Percentiles rank a stretch among this genome's conserved stretches.
phyloP scores from a whole-genome alignment of 148 eudicot genomes.

The Mesembryanthemum crystallinum region DNA sequence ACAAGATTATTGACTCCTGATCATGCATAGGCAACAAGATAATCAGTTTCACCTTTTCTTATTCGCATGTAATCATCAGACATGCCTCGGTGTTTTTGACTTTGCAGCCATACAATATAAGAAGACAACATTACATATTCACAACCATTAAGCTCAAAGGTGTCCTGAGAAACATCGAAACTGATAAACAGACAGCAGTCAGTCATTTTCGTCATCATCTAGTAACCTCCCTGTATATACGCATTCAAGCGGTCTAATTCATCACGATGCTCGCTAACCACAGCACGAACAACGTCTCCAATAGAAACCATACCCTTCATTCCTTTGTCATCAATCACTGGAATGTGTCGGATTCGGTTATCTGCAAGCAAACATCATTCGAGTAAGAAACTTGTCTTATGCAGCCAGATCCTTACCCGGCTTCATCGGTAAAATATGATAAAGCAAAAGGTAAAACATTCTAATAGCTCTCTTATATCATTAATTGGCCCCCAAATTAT shows the following conservation, averaged over 20 bases:
- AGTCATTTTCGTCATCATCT: slow-evolving; percentile 52
- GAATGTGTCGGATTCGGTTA: slow-evolving; percentile 97
- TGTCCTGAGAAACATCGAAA: slow-evolving; percentile 8
- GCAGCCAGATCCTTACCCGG: too few species aligned
- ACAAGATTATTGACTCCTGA: background rate
- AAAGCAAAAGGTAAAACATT: too few species aligned
- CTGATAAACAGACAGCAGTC: background rate
- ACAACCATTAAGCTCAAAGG: slow-evolving; percentile 24
- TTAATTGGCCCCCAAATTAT: too few species aligned
- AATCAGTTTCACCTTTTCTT: slow-evolving; percentile 26
- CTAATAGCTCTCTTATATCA: too few species aligned
- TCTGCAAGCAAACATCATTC: slow-evolving; percentile 46
- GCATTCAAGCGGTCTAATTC: slow-evolving; percentile 93
- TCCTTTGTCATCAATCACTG: slow-evolving; percentile 59
- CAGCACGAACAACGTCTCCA: slow-evolving; percentile 99
- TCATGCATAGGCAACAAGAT: slow-evolving; percentile 7
- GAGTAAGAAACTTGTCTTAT: slow-evolving; percentile 1
- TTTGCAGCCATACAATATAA: slow-evolving; percentile 12
- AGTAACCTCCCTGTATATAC: slow-evolving; percentile 92
- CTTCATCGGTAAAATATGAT: too few species aligned
- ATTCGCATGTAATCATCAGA: slow-evolving; percentile 27
- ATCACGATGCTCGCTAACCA: slow-evolving; percentile 85
- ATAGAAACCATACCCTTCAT: slow-evolving; percentile 99
- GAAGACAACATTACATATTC: slow-evolving; percentile 20
- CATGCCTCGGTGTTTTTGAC: slow-evolving; percentile 9